Evolutionary conservation across 2,329 filamentous ascomycete species (phyloP).

Genomic region (Niveomyces coronatus): DNA sequence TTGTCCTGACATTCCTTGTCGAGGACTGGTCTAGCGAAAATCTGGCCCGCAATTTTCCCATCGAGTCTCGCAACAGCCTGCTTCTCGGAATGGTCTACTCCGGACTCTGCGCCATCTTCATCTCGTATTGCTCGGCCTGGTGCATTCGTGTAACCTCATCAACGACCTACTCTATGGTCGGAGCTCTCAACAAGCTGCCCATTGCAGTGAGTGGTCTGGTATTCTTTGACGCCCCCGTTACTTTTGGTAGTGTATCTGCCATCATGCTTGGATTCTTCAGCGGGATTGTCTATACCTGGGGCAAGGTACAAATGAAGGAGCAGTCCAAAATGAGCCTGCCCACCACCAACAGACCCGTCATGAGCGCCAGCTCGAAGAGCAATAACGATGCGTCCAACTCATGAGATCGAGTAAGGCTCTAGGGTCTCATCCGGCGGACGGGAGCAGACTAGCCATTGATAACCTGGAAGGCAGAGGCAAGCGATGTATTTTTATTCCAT

Average conservation of each 20-base stretch:
- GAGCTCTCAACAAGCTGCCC: constrained; percentile 85
- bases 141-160: constrained; percentile 88
- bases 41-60: constrained; percentile 70
- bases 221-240: constrained; percentile 85
- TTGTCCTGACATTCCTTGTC: constrained; percentile 63
- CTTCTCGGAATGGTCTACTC: constrained; percentile 81
- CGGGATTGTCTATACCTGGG: constrained; percentile 65
- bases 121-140: constrained; percentile 93
- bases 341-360: constrained; percentile 7
- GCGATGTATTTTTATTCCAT: not conserved
- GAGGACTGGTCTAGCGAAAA: constrained; percentile 84
- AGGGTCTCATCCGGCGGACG: too few relatives aligned
- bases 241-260: constrained; percentile 74
- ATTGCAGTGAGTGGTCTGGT: constrained; percentile 77
- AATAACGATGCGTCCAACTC: constrained; percentile 10
- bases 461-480: not conserved
- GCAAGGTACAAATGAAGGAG: constrained; percentile 11
- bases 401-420: constrained; percentile 1
- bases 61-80: constrained; percentile 60
- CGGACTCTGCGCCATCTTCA: constrained; percentile 78
- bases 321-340: constrained; percentile 9
- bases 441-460: not conserved
- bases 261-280: constrained; percentile 79
- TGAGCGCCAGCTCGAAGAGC: constrained; percentile 11
- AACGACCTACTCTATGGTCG: constrained; percentile 96